Evolutionary conservation across 2,329 filamentous ascomycete species (phyloP), one percentile per base, ranked within the genome.

Genomic region (Phialemonium atrogriseum): DNA sequence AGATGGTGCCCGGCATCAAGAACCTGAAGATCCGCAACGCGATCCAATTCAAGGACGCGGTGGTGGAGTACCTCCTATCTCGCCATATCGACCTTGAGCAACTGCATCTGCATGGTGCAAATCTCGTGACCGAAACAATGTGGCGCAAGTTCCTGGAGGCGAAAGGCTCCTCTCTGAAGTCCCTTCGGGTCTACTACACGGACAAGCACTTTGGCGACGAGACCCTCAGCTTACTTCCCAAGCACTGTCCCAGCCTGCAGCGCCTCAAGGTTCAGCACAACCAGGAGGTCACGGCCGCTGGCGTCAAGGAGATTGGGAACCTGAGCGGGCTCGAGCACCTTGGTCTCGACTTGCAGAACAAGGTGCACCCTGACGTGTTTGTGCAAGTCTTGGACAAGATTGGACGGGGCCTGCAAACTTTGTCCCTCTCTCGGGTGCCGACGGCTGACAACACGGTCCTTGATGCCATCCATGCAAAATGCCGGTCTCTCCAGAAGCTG

Each of bases 11-110:
- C 0, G 67, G 66, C 5, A 62, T 94, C 33, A 75, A 75, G 45
- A 70, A 70, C 25, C 66, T 95, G 35, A 82, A 86, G 42, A 62
- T 94, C 9, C 77, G 82, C 29, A 89, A 88, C 47, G 85, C 80
- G n/a, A 84, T 91, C 30, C 88, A 94, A 50, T 81, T 95, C 66
- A 94, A 94, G 56, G 83, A 95, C 47, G 67, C 68, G 23, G 82
- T 87, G 24, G 70, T 95, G 55, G 74, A 85, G 32, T 94, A 89
- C 52, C 72, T 95, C 48, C 64, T 84, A 13, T 77, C 77, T 34
- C 82, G 84, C 28, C 70, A 82, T 30, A 71, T 76, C 30, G 58
- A 70, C 7, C 64, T 95, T n/a, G 72, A 77, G 37, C 69, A 76
- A 34, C 66, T 96, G 25, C 83, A 86, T 40, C 68, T 96, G 1